Percentiles rank a stretch among this genome's conserved stretches.
phyloP scores from a whole-genome alignment of 139 green algal species.

The Micromonas pusilla region DNA sequence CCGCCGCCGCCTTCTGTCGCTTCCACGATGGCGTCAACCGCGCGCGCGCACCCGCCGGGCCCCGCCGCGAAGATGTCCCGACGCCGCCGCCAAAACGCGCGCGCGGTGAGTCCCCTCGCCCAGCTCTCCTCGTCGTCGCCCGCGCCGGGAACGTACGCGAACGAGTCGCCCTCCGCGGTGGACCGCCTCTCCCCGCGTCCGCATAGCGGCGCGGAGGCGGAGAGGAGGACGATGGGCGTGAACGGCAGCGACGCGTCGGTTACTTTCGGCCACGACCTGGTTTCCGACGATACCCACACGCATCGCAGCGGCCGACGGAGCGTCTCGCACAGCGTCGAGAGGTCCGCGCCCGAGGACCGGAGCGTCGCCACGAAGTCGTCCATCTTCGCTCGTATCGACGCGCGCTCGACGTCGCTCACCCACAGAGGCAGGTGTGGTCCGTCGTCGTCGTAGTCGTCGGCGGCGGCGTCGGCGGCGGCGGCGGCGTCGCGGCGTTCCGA shows the following conservation, averaged over 20 bases:
- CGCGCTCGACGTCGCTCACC: constrained; percentile 57
- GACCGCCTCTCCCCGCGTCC: not conserved
- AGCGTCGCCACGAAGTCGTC: not conserved
- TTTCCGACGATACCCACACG: not conserved
- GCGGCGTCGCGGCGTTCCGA: not conserved
- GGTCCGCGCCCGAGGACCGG: not conserved
- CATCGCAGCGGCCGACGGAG: not conserved
- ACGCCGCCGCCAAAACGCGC: not conserved
- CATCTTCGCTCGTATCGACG: not conserved
- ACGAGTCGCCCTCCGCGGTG: constrained; percentile 20
- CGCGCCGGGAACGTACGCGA: constrained; percentile 71
- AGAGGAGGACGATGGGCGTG: not conserved
- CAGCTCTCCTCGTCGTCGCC: constrained; percentile 95
- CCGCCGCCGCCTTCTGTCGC: not conserved
- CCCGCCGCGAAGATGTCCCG: constrained; percentile 49
- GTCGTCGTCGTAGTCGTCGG: not conserved
- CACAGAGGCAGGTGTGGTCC: constrained; percentile 69
- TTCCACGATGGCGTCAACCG: constrained; percentile 38
- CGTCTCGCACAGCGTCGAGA: not conserved
- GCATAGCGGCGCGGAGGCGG: not conserved
- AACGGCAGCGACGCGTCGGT: no score
- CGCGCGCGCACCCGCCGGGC: constrained; percentile 28
- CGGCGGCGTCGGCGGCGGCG: not conserved
- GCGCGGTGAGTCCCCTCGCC: constrained; percentile 28
- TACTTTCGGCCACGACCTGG: no score